Evolutionary conservation across 2,329 filamentous ascomycete species (phyloP).

Genomic region (Drechmeria coniospora): DNA sequence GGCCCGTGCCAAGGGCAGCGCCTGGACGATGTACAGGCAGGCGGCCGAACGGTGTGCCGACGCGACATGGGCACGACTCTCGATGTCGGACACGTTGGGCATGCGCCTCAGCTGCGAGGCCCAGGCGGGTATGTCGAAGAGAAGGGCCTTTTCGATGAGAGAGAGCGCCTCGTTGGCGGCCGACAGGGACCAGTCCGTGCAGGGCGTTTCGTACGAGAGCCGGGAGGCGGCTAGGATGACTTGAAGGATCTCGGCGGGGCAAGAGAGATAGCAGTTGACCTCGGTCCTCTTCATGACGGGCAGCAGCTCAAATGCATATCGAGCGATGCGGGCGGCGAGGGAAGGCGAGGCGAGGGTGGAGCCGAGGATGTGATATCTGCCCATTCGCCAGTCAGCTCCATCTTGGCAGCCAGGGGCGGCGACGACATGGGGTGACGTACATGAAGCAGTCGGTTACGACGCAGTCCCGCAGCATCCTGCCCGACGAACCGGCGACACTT

Average conservation of each 20-base stretch:
- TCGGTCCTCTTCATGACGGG: slow-evolving; percentile 25
- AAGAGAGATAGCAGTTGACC: slow-evolving; percentile 26
- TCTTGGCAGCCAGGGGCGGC: too few relatives aligned
- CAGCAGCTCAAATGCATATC: slow-evolving; percentile 22
- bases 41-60: slow-evolving; percentile 30
- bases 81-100: slow-evolving; percentile 20
- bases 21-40: slow-evolving; percentile 30
- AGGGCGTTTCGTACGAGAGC: slow-evolving; percentile 22
- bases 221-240: slow-evolving; percentile 29
- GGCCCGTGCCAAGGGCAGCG: slow-evolving; percentile 21
- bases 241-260: slow-evolving; percentile 26
- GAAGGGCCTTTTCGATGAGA: slow-evolving; percentile 24
- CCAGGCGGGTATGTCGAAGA: slow-evolving; percentile 27
- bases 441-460: slow-evolving; percentile 33
- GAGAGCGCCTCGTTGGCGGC: slow-evolving; percentile 20
- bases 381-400: background rate
- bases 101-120: slow-evolving; percentile 21
- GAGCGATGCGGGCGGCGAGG: slow-evolving; percentile 22
- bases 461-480: slow-evolving; percentile 25
- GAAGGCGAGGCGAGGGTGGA: slow-evolving; percentile 21
- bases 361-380: slow-evolving; percentile 25
- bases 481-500: slow-evolving; percentile 13
- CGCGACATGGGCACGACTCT: slow-evolving; percentile 27
- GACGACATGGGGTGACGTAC: slow-evolving; percentile 20
- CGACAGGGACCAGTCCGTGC: slow-evolving; percentile 15